These are phyloP conservation scores for Quambalaria eucalypti DNA, from an alignment of 1,284 basidiomycete genomes.

Conservation along the genomic window DNA sequence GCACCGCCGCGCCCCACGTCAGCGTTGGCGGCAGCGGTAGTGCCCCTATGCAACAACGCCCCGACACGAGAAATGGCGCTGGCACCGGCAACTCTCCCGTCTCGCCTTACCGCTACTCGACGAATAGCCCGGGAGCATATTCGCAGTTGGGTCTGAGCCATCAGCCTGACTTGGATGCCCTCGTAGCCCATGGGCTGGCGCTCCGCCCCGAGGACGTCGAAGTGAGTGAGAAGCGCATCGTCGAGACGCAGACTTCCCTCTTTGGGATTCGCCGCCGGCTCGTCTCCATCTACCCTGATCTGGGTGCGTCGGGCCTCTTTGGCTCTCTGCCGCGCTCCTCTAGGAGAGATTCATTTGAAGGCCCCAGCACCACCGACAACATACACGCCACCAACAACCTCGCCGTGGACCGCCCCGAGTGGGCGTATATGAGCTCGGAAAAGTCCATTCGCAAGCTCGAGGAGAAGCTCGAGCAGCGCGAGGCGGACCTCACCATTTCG, in stretches of 20 bases:
- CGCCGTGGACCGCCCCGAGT: background rate
- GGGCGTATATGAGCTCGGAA: background rate
- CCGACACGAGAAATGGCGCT: too few species aligned
- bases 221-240: constrained; percentile 1
- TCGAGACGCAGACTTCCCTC: constrained; percentile 3
- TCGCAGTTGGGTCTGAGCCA: too few species aligned
- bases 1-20: too few species aligned
- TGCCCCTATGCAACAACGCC: too few species aligned
- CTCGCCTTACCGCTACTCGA: too few species aligned
- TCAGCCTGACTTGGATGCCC: too few species aligned
- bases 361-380: too few species aligned
- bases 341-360: background rate
- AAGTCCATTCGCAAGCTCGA: constrained; percentile 3
- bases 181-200: too few species aligned
- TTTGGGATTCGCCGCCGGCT: constrained; percentile 10
- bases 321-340: background rate
- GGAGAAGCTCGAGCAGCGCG: constrained; percentile 10
- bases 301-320: constrained; percentile 1
- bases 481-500: constrained; percentile 15
- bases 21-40: too few species aligned
- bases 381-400: background rate
- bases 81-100: too few species aligned
- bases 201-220: constrained; percentile 3
- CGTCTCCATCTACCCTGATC: constrained; percentile 4
- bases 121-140: too few species aligned